Conservation (phyloP, 2,329 filamentous ascomycete genomes). For the Metarhizium rileyi region DNA sequence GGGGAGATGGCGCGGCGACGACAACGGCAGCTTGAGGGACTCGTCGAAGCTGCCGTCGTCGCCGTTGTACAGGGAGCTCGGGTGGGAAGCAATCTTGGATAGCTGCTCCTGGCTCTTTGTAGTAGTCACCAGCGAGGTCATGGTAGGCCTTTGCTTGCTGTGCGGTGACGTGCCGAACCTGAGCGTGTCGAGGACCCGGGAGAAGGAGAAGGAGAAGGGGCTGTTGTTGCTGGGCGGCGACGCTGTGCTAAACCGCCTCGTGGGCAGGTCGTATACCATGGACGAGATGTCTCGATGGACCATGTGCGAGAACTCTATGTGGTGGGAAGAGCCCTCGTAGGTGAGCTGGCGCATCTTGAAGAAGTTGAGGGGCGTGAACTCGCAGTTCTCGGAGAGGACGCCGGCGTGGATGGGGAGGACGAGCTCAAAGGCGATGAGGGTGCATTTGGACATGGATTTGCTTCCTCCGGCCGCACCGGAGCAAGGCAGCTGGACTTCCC, state of each 20-base stretch:
- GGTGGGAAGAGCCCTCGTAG: slow-evolving; percentile 35
- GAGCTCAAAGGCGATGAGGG: slow-evolving; percentile 46
- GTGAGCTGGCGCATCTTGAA: slow-evolving; percentile 59
- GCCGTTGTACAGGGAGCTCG: slow-evolving; percentile 2
- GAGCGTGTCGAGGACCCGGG: slow-evolving; percentile 1
- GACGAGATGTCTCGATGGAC: slow-evolving; percentile 49
- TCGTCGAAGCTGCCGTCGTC: slow-evolving; percentile 10
- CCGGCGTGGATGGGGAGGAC: slow-evolving; percentile 52
- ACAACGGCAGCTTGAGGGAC: slow-evolving; percentile 1
- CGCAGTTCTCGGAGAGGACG: slow-evolving; percentile 39
- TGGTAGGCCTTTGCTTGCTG: not conserved
- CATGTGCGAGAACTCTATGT: slow-evolving; percentile 49
- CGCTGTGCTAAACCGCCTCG: slow-evolving; percentile 5
- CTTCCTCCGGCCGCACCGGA: slow-evolving; percentile 3
- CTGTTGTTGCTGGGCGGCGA: not conserved
- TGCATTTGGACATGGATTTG: slow-evolving; percentile 7
- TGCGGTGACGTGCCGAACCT: not conserved
- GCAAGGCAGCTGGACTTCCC: slow-evolving; percentile 33
- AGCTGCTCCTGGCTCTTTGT: slow-evolving; percentile 11
- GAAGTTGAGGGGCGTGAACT: slow-evolving; percentile 52
- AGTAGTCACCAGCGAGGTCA: not conserved
- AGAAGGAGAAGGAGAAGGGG: too few relatives aligned
- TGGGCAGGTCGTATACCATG: slow-evolving; percentile 16
- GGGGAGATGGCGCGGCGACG: slow-evolving; percentile 1
- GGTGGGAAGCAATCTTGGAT: slow-evolving; percentile 2